These are phyloP conservation scores for Cercospora janseana DNA, from an alignment of 2,329 filamentous ascomycete species.

Conservation along the genomic window DNA sequence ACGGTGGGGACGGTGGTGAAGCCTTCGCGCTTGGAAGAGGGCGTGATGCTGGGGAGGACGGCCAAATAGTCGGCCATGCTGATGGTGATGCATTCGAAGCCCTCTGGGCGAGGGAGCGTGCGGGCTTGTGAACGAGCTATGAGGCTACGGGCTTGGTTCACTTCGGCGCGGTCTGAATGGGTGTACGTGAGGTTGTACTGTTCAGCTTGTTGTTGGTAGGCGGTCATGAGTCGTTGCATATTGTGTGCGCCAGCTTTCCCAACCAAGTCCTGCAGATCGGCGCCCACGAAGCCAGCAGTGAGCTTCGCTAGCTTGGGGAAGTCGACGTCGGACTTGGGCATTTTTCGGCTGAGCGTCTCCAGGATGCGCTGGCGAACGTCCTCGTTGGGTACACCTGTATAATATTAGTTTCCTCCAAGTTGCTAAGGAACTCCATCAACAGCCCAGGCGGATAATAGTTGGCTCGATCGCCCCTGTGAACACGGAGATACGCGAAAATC, in stretches of 20 bases:
- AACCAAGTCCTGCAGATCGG: conserved; percentile 74
- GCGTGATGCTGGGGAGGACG: conserved; percentile 72
- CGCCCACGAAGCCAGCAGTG: conserved; percentile 90
- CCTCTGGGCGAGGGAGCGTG: conserved; percentile 51
- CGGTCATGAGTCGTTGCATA: conserved; percentile 59
- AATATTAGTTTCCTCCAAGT: background rate
- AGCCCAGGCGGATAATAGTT: background rate
- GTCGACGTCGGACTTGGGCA: conserved; percentile 66
- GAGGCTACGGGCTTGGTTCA: conserved; percentile 20
- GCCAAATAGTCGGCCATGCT: conserved; percentile 68
- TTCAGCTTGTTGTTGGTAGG: conserved; percentile 44
- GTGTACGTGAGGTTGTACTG: conserved; percentile 34
- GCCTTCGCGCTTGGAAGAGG: conserved; percentile 85
- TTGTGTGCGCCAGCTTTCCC: conserved; percentile 63
- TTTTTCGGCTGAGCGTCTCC: conserved; percentile 65
- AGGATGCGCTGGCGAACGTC: conserved; percentile 75
- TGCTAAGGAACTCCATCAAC: background rate
- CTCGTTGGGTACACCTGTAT: conserved; percentile 67
- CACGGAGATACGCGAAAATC: too few species aligned
- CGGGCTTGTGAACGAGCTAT: conserved; percentile 50
- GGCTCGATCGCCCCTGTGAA: background rate
- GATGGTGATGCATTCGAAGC: conserved; percentile 56
- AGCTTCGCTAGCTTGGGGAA: conserved; percentile 72
- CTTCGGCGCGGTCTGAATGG: conserved; percentile 43
- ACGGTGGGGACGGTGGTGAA: conserved; percentile 93